Evolutionary conservation across 1,139 yeast species (phyloP).

Genomic region (Suhomyces bolitotheri): DNA sequence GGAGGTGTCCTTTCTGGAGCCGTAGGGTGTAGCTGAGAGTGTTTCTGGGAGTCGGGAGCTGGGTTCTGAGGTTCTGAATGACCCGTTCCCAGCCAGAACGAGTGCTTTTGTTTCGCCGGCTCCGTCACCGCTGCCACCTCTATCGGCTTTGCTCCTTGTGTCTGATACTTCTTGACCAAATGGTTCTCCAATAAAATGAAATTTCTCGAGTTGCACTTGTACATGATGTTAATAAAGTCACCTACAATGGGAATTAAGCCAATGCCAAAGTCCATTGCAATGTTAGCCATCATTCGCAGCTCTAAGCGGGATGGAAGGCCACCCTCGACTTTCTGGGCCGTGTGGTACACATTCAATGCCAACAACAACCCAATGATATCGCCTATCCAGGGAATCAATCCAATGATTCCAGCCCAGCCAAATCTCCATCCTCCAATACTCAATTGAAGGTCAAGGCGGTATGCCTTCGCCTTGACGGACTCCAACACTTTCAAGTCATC

Average conservation of each 20-base stretch:
- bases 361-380: slow-evolving; percentile 52
- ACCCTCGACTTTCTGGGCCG: slow-evolving; percentile 59
- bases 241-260: slow-evolving; percentile 78
- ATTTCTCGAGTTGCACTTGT: slow-evolving; percentile 76
- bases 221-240: slow-evolving; percentile 63
- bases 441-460: slow-evolving; percentile 63
- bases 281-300: slow-evolving; percentile 58
- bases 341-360: slow-evolving; percentile 49
- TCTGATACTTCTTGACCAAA: slow-evolving; percentile 49
- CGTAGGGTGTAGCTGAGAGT: no score
- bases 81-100: no score
- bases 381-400: slow-evolving; percentile 68
- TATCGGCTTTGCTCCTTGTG: no score
- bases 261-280: slow-evolving; percentile 62
- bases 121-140: no score
- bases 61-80: no score
- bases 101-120: no score
- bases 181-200: slow-evolving; percentile 61
- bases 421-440: slow-evolving; percentile 62
- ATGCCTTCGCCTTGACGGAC: slow-evolving; percentile 60
- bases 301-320: slow-evolving; percentile 57
- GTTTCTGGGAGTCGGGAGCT: no score
- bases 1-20: no score
- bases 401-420: slow-evolving; percentile 75
- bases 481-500: slow-evolving; percentile 54